A percentile compares a stretch with the other conserved stretches of the same genome.
Conservation (phyloP, 1,139 yeast genomes). For the Suhomyces wounanorum region DNA sequence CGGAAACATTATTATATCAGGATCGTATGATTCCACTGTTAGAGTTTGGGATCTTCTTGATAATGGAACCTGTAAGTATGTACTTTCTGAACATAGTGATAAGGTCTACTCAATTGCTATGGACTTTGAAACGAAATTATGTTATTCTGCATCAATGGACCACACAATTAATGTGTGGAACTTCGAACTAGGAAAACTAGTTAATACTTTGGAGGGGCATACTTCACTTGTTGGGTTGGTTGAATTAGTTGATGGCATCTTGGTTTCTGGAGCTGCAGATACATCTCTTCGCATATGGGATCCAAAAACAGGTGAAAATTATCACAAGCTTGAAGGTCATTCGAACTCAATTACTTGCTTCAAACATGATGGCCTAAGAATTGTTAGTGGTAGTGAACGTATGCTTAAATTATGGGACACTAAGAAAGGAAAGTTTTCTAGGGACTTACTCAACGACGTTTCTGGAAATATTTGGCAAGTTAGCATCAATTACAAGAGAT, state of each 20-base stretch:
- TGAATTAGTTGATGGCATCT: conserved; percentile 70
- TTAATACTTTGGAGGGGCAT: conserved; percentile 78
- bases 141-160: conserved; percentile 94
- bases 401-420: conserved; percentile 85
- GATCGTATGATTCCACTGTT: conserved; percentile 88
- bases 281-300: conserved; percentile 91
- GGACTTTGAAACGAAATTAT: conserved; percentile 72
- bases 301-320: conserved; percentile 70
- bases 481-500: conserved; percentile 75
- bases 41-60: conserved; percentile 86
- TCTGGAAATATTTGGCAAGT: conserved; percentile 95
- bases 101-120: conserved; percentile 85
- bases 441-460: conserved; percentile 74
- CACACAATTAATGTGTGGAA: conserved; percentile 90
- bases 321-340: conserved; percentile 79
- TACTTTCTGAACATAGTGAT: conserved; percentile 81
- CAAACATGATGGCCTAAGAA: conserved; percentile 81
- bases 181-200: conserved; percentile 67
- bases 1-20: conserved; percentile 83
- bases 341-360: conserved; percentile 90
- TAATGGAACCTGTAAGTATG: conserved; percentile 70
- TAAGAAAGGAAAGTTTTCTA: conserved; percentile 70
- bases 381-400: conserved; percentile 87
- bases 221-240: conserved; percentile 86
- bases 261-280: conserved; percentile 98